These are phyloP conservation scores for Scytalidium lignicola DNA, from an alignment of 2,329 filamentous ascomycete species.

Conservation along the genomic window DNA sequence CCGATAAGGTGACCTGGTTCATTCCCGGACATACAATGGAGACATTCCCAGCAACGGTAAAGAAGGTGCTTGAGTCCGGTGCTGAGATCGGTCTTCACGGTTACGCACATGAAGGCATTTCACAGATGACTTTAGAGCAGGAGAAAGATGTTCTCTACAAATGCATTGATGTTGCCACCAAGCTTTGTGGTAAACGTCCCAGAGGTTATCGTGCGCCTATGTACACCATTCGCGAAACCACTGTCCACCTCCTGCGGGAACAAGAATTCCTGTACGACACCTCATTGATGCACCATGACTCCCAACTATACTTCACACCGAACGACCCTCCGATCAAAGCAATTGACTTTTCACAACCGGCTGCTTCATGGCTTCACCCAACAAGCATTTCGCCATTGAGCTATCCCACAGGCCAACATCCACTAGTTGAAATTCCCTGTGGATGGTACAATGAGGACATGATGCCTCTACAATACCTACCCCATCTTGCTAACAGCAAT, in stretches of 20 bases:
- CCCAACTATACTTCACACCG: constrained; percentile 38
- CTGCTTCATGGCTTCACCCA: constrained; percentile 41
- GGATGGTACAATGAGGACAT: constrained; percentile 47
- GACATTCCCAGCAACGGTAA: constrained; percentile 38
- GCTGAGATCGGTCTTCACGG: constrained; percentile 44
- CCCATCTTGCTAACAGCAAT: constrained; percentile 44
- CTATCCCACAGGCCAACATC: constrained; percentile 13
- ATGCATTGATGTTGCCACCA: constrained; percentile 36
- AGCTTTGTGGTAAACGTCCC: constrained; percentile 35
- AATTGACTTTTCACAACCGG: constrained; percentile 31
- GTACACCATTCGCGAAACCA: constrained; percentile 41
- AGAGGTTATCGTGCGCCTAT: constrained; percentile 43
- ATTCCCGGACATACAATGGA: constrained; percentile 46
- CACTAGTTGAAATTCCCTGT: constrained; percentile 40
- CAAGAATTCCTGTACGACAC: constrained; percentile 41
- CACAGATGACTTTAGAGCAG: constrained; percentile 38
- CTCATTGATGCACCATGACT: constrained; percentile 40
- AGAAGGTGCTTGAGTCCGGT: constrained; percentile 36
- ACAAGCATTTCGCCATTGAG: constrained; percentile 22
- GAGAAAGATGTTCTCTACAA: constrained; percentile 40
- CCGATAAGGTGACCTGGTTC: constrained; percentile 45
- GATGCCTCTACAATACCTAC: constrained; percentile 42
- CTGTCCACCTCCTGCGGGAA: constrained; percentile 37
- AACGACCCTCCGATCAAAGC: constrained; percentile 31
- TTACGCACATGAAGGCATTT: constrained; percentile 42